Base-by-base conservation (phyloP, 2,329 filamentous ascomycete species). In the Plenodomus tracheiphilus region DNA sequence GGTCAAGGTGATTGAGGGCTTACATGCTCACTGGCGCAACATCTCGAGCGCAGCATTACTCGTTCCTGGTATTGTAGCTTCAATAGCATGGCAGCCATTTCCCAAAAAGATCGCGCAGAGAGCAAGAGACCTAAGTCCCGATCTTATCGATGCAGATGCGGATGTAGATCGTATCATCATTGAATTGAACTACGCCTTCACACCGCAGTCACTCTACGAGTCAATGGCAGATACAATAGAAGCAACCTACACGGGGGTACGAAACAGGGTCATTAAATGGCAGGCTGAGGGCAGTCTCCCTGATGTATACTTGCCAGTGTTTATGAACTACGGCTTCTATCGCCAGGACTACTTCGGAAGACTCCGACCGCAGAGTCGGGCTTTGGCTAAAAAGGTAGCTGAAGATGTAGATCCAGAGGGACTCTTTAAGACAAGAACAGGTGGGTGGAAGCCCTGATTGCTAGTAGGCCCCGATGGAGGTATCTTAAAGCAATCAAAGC, bases 281-380 rank as follows among this genome's bases (percentile, higher is more conserved):
- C 70, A 75, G 46, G 53, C 66, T 3, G 51, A 74, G 11, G 74
- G 71, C 2, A 65, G 63, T 2, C 53, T 77, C n/a, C 71, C 74
- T 1, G 64, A 77, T 25, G 71, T 69, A 4, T 76, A 77, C 46
- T 52, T 73, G 3, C 77, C 77, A 1, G 39, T 79, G 2, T 79
- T 79, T 56, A 76, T 78, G 75, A 79, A 78, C 39, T 77, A 79
- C 43, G 71, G 73, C 0, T 74, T 77, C 51, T 72, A 61, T 43
- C 58, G 71, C 4, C 75, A 79, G 63, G 74, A 78, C 49, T 78
- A 76, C 52, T 79, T 73, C 68, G 73, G 71, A 0, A 67, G 75
- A 8, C 59, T 77, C 39, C 58, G 61, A 18, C 68, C 70, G 3
- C 54, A 59, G 51, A 66, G 49, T 43, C 52, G 58, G 17, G 65